phyloP scores from a whole-genome alignment of 768 basidiomycete species.

The Tephrocybe sp. region DNA sequence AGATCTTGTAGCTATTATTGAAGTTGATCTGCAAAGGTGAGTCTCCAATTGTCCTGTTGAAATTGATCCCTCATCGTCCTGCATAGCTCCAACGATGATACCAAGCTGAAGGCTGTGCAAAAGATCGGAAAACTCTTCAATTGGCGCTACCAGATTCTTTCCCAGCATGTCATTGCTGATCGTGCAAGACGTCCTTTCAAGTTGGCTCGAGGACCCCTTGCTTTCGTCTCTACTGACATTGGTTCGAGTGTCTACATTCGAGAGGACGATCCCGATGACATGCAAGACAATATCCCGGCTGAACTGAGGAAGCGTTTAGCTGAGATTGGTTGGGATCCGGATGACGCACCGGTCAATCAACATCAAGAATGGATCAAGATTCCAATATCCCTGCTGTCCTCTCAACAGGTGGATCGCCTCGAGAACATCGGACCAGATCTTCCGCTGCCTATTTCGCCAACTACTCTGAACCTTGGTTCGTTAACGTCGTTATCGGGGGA shows the following conservation, averaged over 20 bases:
- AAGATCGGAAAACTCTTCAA: conserved; percentile 56
- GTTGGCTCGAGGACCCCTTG: conserved; percentile 63
- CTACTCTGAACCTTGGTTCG: conserved; percentile 31
- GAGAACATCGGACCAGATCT: conserved; percentile 31
- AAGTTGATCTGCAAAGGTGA: conserved; percentile 56
- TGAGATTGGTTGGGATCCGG: conserved; percentile 75
- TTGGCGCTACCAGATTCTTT: conserved; percentile 68
- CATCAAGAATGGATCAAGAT: conserved; percentile 57
- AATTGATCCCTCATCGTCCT: background rate
- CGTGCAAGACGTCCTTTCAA: conserved; percentile 68
- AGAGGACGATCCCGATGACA: conserved; percentile 49
- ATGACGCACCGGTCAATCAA: conserved; percentile 52
- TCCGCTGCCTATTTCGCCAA: conserved; percentile 19
- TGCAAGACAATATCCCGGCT: conserved; percentile 52
- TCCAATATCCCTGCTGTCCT: conserved; percentile 65
- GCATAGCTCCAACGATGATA: conserved; percentile 45
- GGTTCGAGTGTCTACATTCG: conserved; percentile 59
- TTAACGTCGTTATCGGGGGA: conserved; percentile 17
- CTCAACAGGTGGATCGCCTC: conserved; percentile 51
- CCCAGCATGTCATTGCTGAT: conserved; percentile 60
- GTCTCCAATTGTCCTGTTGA: conserved; percentile 1
- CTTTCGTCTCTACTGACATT: conserved; percentile 74
- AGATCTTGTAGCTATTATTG: conserved; percentile 48
- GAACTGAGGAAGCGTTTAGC: conserved; percentile 65
- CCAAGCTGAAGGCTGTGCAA: conserved; percentile 50